Evolutionary conservation across 2,329 filamentous ascomycete genomes (phyloP).

Genomic region (Apiospora aurea): DNA sequence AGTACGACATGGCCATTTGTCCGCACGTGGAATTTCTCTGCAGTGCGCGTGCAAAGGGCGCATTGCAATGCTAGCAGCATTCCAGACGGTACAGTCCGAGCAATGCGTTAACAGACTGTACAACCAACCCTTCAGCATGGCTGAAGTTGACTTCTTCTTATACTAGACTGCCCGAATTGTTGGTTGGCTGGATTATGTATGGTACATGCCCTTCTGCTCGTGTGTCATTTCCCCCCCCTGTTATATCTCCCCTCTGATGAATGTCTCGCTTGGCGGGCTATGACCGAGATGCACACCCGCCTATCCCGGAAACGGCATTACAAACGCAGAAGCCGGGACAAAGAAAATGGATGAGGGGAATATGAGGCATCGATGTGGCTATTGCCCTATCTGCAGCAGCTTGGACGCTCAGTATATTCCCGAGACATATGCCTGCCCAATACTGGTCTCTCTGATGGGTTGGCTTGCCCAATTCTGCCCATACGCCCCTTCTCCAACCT

Average conservation of each 20-base stretch:
- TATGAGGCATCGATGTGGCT: constrained; percentile 27
- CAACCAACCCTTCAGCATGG: background rate
- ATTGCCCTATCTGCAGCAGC: constrained; percentile 33
- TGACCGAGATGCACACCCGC: background rate
- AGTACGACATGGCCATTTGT: background rate
- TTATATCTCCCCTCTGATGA: constrained; percentile 3
- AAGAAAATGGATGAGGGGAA: constrained; percentile 23
- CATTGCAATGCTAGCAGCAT: background rate
- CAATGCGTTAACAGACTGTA: background rate
- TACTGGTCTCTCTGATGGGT: background rate
- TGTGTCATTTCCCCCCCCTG: background rate
- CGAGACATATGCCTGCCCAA: constrained; percentile 43
- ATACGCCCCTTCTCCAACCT: background rate
- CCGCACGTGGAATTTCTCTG: background rate
- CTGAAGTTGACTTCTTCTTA: background rate
- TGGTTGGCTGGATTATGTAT: constrained; percentile 11
- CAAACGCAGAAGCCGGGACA: constrained; percentile 17
- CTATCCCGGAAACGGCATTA: constrained; percentile 19
- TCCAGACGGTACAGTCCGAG: constrained; percentile 8
- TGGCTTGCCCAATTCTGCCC: background rate
- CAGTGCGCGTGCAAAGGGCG: background rate
- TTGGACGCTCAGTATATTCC: constrained; percentile 46
- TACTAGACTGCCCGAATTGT: background rate
- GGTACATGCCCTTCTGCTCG: background rate
- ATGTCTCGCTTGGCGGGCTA: constrained; percentile 20